These are phyloP conservation scores for Cystobasidium sp. DNA, from an alignment of 1,284 basidiomycete species.

Conservation along the genomic window DNA sequence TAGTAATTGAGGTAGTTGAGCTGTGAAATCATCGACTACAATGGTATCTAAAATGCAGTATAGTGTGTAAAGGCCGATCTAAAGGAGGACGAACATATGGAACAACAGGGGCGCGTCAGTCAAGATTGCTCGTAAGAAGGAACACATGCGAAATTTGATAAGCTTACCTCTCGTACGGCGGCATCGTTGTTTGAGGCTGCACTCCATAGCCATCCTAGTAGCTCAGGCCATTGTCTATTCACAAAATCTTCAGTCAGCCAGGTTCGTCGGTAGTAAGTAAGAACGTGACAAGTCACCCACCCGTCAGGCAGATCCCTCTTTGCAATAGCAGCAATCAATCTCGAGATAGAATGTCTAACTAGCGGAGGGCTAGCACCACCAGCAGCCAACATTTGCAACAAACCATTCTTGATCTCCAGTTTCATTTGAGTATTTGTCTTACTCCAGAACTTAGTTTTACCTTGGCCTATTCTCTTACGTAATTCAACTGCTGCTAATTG, in stretches of 20 bases:
- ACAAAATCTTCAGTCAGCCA: neutral
- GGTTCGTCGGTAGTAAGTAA: neutral
- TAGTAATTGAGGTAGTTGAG: slow-evolving; percentile 78
- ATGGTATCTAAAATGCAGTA: slow-evolving; percentile 91
- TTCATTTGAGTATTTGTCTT: slow-evolving; percentile 62
- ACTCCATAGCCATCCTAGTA: slow-evolving; percentile 85
- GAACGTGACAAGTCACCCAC: neutral
- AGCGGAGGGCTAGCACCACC: slow-evolving; percentile 72
- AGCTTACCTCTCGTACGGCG: slow-evolving; percentile 53
- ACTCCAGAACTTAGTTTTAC: slow-evolving; percentile 71
- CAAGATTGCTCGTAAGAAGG: neutral
- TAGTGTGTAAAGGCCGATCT: slow-evolving; percentile 89
- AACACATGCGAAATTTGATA: slow-evolving; percentile 29
- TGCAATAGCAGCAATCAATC: slow-evolving; percentile 92
- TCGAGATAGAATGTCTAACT: slow-evolving; percentile 85
- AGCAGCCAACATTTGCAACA: slow-evolving; percentile 77
- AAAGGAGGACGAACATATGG: slow-evolving; percentile 58
- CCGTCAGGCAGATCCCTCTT: slow-evolving; percentile 80
- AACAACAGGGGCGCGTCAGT: no score
- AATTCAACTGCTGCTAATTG: slow-evolving; percentile 99
- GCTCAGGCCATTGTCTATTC: slow-evolving; percentile 72
- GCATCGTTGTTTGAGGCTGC: slow-evolving; percentile 73
- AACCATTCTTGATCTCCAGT: slow-evolving; percentile 76
- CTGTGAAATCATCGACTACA: slow-evolving; percentile 77
- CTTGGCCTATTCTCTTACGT: slow-evolving; percentile 89